Percentiles rank a stretch among this genome's conserved stretches.
These are phyloP conservation scores for Schizosaccharomyces pombe DNA, from an alignment of 805 yeast genomes.

Conservation along the genomic window DNA sequence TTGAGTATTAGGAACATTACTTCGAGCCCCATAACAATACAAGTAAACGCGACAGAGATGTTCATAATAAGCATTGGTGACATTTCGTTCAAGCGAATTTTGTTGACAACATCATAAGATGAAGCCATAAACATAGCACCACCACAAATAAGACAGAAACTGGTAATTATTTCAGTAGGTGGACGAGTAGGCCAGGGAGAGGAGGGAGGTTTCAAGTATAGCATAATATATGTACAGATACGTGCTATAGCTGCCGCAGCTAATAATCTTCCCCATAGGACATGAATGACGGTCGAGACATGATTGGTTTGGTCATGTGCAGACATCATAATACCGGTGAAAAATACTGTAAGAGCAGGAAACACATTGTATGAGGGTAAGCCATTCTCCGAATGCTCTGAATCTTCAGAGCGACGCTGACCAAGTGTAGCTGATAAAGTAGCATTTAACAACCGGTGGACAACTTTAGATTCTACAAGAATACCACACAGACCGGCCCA, in stretches of 20 bases:
- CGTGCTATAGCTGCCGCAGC: slow-evolving; percentile 67
- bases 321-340: slow-evolving; percentile 93
- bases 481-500: slow-evolving; percentile 88
- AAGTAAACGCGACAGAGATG: not conserved
- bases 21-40: not conserved
- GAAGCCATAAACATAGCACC: slow-evolving; percentile 84
- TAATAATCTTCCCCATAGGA: slow-evolving; percentile 78
- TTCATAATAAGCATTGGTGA: not conserved
- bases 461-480: slow-evolving; percentile 35
- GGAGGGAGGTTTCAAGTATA: slow-evolving; percentile 21
- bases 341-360: slow-evolving; percentile 77
- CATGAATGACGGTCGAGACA: slow-evolving; percentile 57
- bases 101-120: slow-evolving; percentile 49
- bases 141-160: slow-evolving; percentile 65
- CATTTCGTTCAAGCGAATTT: slow-evolving; percentile 50
- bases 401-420: not conserved
- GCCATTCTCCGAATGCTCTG: not conserved
- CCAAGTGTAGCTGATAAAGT: slow-evolving; percentile 4
- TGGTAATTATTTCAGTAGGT: slow-evolving; percentile 57
- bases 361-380: slow-evolving; percentile 62
- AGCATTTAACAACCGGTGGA: slow-evolving; percentile 13
- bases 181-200: slow-evolving; percentile 39
- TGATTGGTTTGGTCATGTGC: slow-evolving; percentile 70
- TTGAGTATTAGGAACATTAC: not conserved
- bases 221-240: slow-evolving; percentile 32